phyloP scores from a whole-genome alignment of 2,329 filamentous ascomycete species.

The Malbranchea cinnamomea region DNA sequence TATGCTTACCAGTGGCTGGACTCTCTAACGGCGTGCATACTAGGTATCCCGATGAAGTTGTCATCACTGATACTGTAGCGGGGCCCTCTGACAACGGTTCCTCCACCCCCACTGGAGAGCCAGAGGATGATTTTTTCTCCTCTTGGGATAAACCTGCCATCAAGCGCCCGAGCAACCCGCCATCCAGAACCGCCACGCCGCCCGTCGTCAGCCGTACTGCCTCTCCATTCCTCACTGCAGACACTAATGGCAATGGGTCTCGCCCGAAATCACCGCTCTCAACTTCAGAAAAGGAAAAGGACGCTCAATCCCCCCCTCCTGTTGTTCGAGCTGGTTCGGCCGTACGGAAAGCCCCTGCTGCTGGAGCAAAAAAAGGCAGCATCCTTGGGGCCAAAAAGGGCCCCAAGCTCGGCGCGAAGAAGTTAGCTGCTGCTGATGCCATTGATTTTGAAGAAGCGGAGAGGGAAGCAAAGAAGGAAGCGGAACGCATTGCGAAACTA shows the following conservation, averaged over 20 bases:
- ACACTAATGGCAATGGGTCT: conserved; percentile 48
- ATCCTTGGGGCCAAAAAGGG: conserved; percentile 76
- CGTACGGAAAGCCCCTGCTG: conserved; percentile 57
- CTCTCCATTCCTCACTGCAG: conserved; percentile 77
- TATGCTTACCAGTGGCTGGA: too few species aligned
- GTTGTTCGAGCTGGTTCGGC: conserved; percentile 62
- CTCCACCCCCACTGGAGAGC: conserved; percentile 65
- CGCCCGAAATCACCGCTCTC: conserved; percentile 73
- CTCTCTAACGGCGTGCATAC: not conserved
- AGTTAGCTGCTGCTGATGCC: conserved; percentile 55
- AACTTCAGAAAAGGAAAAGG: conserved; percentile 37
- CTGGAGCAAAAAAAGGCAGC: conserved; percentile 60
- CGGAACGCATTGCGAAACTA: conserved; percentile 84
- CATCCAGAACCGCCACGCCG: conserved; percentile 78
- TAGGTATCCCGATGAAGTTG: conserved; percentile 72
- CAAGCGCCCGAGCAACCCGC: conserved; percentile 86
- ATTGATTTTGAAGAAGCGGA: conserved; percentile 98
- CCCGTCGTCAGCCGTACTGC: conserved; percentile 63
- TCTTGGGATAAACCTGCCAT: conserved; percentile 98
- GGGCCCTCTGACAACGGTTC: conserved; percentile 47
- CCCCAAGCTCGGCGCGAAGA: conserved; percentile 81
- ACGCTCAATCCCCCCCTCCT: conserved; percentile 39
- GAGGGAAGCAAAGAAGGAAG: conserved; percentile 93
- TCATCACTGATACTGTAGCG: conserved; percentile 58
- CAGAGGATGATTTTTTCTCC: conserved; percentile 91